A percentile compares a stretch with the other conserved stretches of the same genome.
phyloP scores from a whole-genome alignment of 345 rosid species.

The Psidium friedrichsthalianum region DNA sequence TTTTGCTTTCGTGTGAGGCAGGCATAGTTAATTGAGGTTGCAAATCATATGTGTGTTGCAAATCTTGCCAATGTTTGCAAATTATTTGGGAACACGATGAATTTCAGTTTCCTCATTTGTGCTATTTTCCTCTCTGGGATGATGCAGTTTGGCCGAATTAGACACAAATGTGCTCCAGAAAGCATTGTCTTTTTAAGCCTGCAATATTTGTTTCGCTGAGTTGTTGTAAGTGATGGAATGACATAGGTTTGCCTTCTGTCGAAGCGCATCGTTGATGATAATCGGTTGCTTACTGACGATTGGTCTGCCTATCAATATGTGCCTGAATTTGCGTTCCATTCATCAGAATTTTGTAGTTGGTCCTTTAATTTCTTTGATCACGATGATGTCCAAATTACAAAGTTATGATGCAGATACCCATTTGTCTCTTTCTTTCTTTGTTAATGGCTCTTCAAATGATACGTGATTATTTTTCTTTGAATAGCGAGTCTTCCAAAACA shows the following conservation, averaged over 20 bases:
- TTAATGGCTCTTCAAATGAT: neutral
- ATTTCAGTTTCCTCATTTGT: neutral
- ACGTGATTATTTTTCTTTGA: neutral
- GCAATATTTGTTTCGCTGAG: neutral
- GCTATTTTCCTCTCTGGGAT: slow-evolving; percentile 14
- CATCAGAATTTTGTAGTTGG: neutral
- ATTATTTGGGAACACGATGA: neutral
- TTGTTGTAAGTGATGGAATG: neutral
- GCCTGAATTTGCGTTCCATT: neutral
- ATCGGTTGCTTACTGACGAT: slow-evolving; percentile 25
- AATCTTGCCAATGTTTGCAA: too few species aligned
- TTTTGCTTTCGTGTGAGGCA: too few species aligned
- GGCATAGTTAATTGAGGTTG: too few species aligned
- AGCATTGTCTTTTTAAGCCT: slow-evolving; percentile 2
- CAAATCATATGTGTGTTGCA: too few species aligned
- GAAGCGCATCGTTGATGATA: slow-evolving; percentile 35
- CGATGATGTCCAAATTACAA: neutral
- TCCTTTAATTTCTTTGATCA: neutral
- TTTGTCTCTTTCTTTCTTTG: neutral
- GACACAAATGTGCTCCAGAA: slow-evolving; percentile 31
- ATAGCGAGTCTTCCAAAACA: neutral
- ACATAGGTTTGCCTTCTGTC: slow-evolving; percentile 8
- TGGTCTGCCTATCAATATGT: neutral
- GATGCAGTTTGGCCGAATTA: slow-evolving; percentile 50
- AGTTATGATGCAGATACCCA: neutral